Evolutionary conservation across 495 filamentous ascomycete species (phyloP).

Genomic region (Ramalina intermedia): DNA sequence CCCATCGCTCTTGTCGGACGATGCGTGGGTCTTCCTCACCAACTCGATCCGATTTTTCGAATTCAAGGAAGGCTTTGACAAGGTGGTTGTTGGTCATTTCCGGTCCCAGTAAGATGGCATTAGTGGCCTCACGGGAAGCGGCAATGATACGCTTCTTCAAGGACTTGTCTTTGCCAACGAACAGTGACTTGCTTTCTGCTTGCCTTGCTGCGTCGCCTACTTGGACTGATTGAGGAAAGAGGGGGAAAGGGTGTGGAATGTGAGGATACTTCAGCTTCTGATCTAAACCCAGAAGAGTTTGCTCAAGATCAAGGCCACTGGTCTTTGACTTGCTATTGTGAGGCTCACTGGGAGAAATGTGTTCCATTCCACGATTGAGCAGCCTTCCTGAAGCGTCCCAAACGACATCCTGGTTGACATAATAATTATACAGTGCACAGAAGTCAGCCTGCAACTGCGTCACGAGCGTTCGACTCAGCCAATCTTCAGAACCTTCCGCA

Average conservation of each 20-base stretch:
- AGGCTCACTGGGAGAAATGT: not conserved
- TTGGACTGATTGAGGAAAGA: conserved; percentile 21
- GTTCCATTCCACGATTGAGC: not conserved
- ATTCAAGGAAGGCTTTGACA: conserved; percentile 44
- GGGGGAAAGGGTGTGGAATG: conserved; percentile 52
- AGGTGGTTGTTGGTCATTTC: conserved; percentile 21
- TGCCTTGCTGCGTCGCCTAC: not conserved
- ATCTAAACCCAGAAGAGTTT: conserved; percentile 33
- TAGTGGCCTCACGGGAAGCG: conserved; percentile 48
- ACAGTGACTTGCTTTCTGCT: not conserved
- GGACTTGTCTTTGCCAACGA: conserved; percentile 10
- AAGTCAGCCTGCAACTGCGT: conserved; percentile 46
- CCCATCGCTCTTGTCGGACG: conserved; percentile 51
- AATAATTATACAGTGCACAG: conserved; percentile 50
- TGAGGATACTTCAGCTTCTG: conserved; percentile 42
- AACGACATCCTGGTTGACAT: conserved; percentile 47
- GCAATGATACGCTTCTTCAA: conserved; percentile 33
- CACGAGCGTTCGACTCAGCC: conserved; percentile 42
- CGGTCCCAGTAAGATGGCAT: conserved; percentile 41
- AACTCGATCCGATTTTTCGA: conserved; percentile 41
- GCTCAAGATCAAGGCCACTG: conserved; percentile 2
- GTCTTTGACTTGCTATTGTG: not conserved
- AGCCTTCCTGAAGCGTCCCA: conserved; percentile 31
- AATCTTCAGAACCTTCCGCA: conserved; percentile 24
- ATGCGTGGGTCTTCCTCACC: conserved; percentile 31